Evolutionary conservation across 1,284 basidiomycete genomes (phyloP).

Genomic region (Cutaneotrichosporon daszewskae): DNA sequence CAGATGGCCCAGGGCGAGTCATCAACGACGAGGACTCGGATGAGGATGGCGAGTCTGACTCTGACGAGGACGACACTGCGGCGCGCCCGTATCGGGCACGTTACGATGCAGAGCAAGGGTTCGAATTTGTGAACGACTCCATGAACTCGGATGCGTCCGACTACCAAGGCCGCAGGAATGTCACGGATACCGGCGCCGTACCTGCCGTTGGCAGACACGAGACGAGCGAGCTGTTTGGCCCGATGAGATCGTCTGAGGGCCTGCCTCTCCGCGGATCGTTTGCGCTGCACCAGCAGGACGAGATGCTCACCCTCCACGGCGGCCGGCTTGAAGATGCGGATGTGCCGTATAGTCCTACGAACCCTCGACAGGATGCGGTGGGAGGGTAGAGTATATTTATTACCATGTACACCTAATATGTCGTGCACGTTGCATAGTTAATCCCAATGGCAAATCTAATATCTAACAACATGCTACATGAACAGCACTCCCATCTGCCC

Average conservation of each 20-base stretch:
- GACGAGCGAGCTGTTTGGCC: constrained; percentile 1
- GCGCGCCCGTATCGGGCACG: not conserved
- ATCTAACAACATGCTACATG: not conserved
- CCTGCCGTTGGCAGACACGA: constrained; percentile 6
- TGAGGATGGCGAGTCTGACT: constrained; percentile 10
- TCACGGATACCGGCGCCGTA: not conserved
- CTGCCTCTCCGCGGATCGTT: too few relatives aligned
- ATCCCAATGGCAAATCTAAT: too few relatives aligned
- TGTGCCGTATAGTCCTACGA: constrained; percentile 8
- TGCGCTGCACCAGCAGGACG: constrained; percentile 38
- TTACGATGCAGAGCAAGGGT: constrained; percentile 3
- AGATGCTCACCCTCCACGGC: constrained; percentile 46
- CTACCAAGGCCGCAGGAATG: not conserved
- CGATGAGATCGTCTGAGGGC: too few relatives aligned
- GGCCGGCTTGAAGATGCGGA: constrained; percentile 40
- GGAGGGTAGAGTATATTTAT: too few relatives aligned
- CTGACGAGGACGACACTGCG: constrained; percentile 6
- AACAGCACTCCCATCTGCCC: constrained; percentile 4
- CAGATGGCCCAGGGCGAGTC: constrained; percentile 9
- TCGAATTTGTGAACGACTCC: constrained; percentile 13
- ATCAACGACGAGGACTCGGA: constrained; percentile 12
- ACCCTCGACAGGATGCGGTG: too few relatives aligned
- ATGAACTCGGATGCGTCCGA: constrained; percentile 8
- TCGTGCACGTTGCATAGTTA: too few relatives aligned
- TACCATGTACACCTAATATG: too few relatives aligned